Percentiles rank a stretch among this genome's conserved stretches.
Conservation (phyloP, 305 asterid genomes). For the Fraxinus greggii region DNA sequence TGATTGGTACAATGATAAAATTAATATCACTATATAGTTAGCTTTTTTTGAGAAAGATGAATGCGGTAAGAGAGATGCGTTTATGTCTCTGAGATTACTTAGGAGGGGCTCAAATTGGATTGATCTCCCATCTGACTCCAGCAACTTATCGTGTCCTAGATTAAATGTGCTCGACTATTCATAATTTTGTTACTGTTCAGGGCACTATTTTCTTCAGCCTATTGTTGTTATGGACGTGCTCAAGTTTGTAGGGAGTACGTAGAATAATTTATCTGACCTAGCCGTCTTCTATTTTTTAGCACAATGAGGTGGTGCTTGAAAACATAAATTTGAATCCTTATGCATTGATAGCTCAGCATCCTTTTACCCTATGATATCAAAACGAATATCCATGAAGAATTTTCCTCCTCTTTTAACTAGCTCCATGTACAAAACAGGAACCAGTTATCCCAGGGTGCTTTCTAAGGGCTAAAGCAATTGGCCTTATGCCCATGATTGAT, state of each 20-base stretch:
- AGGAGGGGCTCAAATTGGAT: neutral
- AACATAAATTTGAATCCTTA: neutral
- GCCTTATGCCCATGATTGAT: constrained; percentile 87
- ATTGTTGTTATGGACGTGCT: neutral
- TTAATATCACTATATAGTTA: neutral
- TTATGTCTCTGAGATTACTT: neutral
- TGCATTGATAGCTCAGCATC: neutral
- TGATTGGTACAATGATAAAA: neutral
- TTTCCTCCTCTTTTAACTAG: neutral
- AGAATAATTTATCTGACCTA: neutral
- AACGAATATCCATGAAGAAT: too few relatives aligned
- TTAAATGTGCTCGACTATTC: neutral
- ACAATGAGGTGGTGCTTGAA: neutral
- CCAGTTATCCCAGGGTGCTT: constrained; percentile 79
- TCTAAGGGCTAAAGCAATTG: constrained; percentile 83
- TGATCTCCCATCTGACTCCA: neutral
- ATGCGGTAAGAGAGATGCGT: neutral
- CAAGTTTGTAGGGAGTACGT: neutral
- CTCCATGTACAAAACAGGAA: constrained; percentile 41
- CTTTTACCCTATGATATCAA: neutral
- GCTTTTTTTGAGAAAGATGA: neutral
- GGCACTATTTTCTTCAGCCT: neutral
- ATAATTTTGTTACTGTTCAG: neutral
- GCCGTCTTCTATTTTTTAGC: neutral
- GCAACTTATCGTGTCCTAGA: neutral